Evolutionary conservation across 768 basidiomycete species (phyloP), one percentile per base, ranked within the genome.

Genomic region (Xerocomus brunneocitrinus): DNA sequence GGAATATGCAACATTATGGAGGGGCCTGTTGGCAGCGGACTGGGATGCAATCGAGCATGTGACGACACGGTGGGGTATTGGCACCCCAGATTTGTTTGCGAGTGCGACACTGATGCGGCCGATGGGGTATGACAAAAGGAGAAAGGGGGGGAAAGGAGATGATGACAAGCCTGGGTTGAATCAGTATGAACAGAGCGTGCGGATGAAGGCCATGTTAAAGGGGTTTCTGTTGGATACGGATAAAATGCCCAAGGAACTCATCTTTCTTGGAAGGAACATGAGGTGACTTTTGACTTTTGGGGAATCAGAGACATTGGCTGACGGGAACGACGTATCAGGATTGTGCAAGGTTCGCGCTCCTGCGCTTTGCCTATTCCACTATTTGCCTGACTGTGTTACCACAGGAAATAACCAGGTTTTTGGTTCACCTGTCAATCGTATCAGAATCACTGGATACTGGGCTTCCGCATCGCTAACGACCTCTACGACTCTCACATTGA

Each of bases 401-500:
- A 0, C 13, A 85, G 79, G 86, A 16, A 91, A 91, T 68, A 92
- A 92, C 61, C 89, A 93, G 67, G 73, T 79, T 2, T 81, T 95
- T 35, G 88, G 89, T 13, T 89, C 89, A 3, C 92, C 92, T 0
- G 88, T 92, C 0, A 94, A 95, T 64, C 82, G 92, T 19, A 85
- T 97, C 71, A 93, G 91, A 68, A 88, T 95, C 50, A 91, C 88
- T 0, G 92, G 89, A 0, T 81, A 80, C 65, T 91, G 84, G 81
- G 93, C 91, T 27, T 85, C 89, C 4, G 76, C 78, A 24, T 85
- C 87, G 4, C 75, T 88, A 5, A 70, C 76, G 9, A 70, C 72
- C n/a, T 70, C 74, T 28, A 59, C 73, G 14, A 60, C 76, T 54
- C 74, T 82, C 31, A 57, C 74, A 14, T 53, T 80, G 43, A 47